Evolutionary conservation across 192 early-diverging fungal species (phyloP).

Genomic region (Podila minutissima): DNA sequence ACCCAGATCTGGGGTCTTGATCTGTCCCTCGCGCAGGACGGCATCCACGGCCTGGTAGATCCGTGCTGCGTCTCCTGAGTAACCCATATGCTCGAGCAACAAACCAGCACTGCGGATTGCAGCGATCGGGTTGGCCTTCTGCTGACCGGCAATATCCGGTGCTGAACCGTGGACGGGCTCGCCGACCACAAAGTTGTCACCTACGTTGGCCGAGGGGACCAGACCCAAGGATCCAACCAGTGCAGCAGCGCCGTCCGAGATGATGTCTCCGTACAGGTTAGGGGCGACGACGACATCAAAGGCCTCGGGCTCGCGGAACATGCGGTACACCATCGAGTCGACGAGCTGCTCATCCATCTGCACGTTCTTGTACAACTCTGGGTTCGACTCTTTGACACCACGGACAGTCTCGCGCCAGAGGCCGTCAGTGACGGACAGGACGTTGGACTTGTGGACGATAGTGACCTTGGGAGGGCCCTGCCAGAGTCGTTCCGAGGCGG

Average conservation of each 20-base stretch:
- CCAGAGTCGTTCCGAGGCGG: slow-evolving; percentile 70
- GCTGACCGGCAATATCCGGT: slow-evolving; percentile 97
- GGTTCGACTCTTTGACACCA: slow-evolving; percentile 71
- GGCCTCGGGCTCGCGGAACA: slow-evolving; percentile 96
- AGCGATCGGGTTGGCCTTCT: slow-evolving; percentile 97
- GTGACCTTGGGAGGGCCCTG: slow-evolving; percentile 82
- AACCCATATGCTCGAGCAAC: slow-evolving; percentile 89
- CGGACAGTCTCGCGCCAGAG: slow-evolving; percentile 95
- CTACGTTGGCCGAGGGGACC: slow-evolving; percentile 96
- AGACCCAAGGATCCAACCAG: slow-evolving; percentile 95
- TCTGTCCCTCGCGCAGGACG: slow-evolving; percentile 68
- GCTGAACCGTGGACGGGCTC: slow-evolving; percentile 98
- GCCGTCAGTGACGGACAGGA: slow-evolving; percentile 94
- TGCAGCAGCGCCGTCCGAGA: slow-evolving; percentile 96
- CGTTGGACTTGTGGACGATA: slow-evolving; percentile 98
- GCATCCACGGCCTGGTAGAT: slow-evolving; percentile 90
- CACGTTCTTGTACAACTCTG: slow-evolving; percentile 65
- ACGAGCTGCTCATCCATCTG: slow-evolving; percentile 97
- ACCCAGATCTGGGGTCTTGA: slow-evolving; percentile 90
- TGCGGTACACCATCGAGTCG: slow-evolving; percentile 99
- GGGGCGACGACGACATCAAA: slow-evolving; percentile 98
- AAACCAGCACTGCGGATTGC: slow-evolving; percentile 94
- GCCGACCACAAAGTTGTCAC: slow-evolving; percentile 94
- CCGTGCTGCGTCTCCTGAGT: slow-evolving; percentile 71
- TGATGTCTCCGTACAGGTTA: slow-evolving; percentile 98